A percentile compares a stretch with the other conserved stretches of the same genome.
phyloP scores from a whole-genome alignment of 1,284 basidiomycete species.

The Sporisorium graminicola region DNA sequence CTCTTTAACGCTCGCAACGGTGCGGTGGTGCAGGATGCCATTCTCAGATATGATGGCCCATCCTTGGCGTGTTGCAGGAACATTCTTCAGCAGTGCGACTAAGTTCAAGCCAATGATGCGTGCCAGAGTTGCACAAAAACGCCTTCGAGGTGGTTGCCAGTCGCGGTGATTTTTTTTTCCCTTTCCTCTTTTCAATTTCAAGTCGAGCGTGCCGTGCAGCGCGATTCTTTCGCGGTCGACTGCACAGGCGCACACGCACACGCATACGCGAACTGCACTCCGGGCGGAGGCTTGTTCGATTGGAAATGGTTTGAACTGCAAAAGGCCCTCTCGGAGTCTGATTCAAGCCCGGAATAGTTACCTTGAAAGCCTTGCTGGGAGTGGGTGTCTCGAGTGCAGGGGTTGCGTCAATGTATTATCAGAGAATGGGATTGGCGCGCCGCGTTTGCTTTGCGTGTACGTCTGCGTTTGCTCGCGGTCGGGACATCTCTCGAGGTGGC shows the following conservation, averaged over 20 bases:
- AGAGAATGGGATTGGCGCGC: slow-evolving; percentile 1
- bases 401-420: slow-evolving; percentile 1
- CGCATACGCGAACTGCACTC: slow-evolving; percentile 4
- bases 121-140: neutral
- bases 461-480: neutral
- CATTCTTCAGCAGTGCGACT: neutral
- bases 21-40: too few species aligned
- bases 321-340: slow-evolving; percentile 1
- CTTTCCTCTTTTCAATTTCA: neutral
- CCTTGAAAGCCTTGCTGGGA: neutral
- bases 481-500: slow-evolving; percentile 1
- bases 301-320: neutral
- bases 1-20: too few species aligned
- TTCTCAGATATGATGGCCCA: too few species aligned
- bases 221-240: slow-evolving; percentile 15
- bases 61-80: neutral
- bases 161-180: slow-evolving; percentile 14
- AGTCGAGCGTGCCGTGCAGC: slow-evolving; percentile 8
- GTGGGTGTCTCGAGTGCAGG: neutral
- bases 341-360: neutral
- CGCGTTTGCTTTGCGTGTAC: neutral
- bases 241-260: slow-evolving; percentile 8
- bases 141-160: too few species aligned
- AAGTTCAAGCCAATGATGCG: neutral
- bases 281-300: slow-evolving; percentile 1